Conservation (phyloP, 352 stramenopile species). For the Phytophthora niederhauseri region DNA sequence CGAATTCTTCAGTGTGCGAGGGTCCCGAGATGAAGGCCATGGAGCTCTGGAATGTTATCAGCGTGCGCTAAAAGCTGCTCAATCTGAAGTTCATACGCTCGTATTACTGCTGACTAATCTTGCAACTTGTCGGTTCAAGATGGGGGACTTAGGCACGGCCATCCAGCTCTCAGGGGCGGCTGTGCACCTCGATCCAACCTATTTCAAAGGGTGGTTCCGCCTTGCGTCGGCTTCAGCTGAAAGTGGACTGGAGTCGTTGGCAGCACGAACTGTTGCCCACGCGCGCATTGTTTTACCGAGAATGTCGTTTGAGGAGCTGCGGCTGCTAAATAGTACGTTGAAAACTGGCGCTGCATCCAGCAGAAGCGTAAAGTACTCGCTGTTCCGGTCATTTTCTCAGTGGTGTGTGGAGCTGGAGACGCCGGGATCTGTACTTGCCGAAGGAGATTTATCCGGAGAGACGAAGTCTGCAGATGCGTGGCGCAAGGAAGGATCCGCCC, state of each 20-base stretch:
- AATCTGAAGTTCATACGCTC: conserved; percentile 13
- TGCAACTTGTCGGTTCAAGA: conserved; percentile 27
- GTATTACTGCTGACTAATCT: conserved; percentile 31
- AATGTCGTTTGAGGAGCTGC: conserved; percentile 5
- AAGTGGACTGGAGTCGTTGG: background rate
- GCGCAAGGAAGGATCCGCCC: conserved; percentile 19
- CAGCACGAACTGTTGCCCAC: conserved; percentile 7
- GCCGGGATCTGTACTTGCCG: background rate
- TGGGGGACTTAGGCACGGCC: background rate
- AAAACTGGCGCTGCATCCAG: background rate
- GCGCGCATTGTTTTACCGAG: conserved; percentile 2
- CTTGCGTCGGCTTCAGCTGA: conserved; percentile 19
- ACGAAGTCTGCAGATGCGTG: conserved; percentile 13
- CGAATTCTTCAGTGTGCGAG: conserved; percentile 24
- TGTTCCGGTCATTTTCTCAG: conserved; percentile 19
- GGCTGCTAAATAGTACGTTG: conserved; percentile 4
- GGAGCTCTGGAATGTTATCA: conserved; percentile 31
- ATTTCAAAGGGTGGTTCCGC: conserved; percentile 31
- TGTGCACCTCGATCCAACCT: conserved; percentile 22
- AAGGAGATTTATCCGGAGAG: background rate
- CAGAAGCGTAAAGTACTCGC: background rate
- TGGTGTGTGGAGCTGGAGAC: conserved; percentile 24
- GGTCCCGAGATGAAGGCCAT: conserved; percentile 9
- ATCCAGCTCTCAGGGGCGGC: conserved; percentile 17
- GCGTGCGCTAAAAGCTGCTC: conserved; percentile 10